Evolutionary conservation across 352 stramenopile genomes (phyloP).

Genomic region (Phytophthora cryptogea): DNA sequence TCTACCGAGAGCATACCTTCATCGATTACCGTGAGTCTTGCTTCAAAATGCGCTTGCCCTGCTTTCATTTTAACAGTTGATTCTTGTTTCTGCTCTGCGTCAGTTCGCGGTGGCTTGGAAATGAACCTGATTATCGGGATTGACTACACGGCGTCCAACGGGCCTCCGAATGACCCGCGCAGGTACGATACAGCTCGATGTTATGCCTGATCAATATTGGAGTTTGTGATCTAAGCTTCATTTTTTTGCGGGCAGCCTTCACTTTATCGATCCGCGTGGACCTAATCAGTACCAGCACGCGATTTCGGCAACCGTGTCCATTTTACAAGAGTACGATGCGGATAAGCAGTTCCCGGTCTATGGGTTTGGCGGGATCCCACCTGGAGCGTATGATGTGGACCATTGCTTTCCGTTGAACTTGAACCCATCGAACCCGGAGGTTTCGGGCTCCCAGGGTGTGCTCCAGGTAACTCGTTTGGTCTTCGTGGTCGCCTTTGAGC

Average conservation of each 20-base stretch:
- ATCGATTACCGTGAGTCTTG: constrained; percentile 60
- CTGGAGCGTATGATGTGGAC: constrained; percentile 57
- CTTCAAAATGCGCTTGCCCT: neutral
- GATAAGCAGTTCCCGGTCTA: constrained; percentile 80
- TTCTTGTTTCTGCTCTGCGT: constrained; percentile 10
- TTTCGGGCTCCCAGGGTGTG: constrained; percentile 71
- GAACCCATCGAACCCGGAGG: constrained; percentile 71
- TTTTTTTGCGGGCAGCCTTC: constrained; percentile 41
- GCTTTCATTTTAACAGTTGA: constrained; percentile 4
- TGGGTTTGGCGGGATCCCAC: constrained; percentile 84
- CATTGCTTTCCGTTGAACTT: constrained; percentile 93
- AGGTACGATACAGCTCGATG: constrained; percentile 23
- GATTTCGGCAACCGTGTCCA: constrained; percentile 61
- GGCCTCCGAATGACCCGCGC: constrained; percentile 47
- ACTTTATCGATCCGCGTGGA: constrained; percentile 65
- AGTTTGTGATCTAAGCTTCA: neutral
- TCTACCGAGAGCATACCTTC: constrained; percentile 57
- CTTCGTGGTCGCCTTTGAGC: neutral
- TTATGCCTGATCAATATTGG: neutral
- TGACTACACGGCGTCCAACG: constrained; percentile 81
- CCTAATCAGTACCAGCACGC: constrained; percentile 84
- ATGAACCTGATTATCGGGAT: constrained; percentile 82
- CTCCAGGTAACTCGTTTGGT: constrained; percentile 46
- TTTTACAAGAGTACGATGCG: constrained; percentile 72
- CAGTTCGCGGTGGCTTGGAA: constrained; percentile 83